A percentile compares a stretch with the other conserved stretches of the same genome.
Evolutionary conservation across 2,329 filamentous ascomycete species (phyloP).

Genomic region (Camillea tinctor): DNA sequence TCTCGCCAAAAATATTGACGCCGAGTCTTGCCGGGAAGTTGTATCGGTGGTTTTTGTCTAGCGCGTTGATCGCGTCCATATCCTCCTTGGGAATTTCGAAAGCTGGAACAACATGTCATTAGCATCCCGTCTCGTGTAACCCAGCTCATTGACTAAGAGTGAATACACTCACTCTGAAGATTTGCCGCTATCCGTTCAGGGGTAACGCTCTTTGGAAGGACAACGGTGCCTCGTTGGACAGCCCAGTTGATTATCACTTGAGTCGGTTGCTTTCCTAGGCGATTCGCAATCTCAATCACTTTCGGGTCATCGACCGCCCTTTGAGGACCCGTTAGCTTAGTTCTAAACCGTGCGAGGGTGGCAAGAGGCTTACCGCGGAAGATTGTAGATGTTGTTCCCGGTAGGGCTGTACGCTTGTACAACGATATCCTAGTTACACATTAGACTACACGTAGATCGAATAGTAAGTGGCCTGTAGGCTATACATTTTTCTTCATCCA

Average conservation of each 20-base stretch:
- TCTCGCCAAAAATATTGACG: slow-evolving; percentile 43
- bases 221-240: slow-evolving; percentile 51
- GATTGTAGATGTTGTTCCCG: slow-evolving; percentile 50
- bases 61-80: slow-evolving; percentile 36
- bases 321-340: not conserved
- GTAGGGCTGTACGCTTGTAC: slow-evolving; percentile 50
- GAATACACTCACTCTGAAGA: slow-evolving; percentile 27
- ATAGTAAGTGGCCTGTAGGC: not conserved
- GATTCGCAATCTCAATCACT: slow-evolving; percentile 52
- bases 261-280: slow-evolving; percentile 50
- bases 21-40: slow-evolving; percentile 44
- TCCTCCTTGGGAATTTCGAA: slow-evolving; percentile 29
- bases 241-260: slow-evolving; percentile 55
- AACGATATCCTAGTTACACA: slow-evolving; percentile 8
- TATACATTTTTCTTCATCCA: slow-evolving; percentile 15
- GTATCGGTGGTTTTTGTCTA: slow-evolving; percentile 41
- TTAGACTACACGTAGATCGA: not conserved
- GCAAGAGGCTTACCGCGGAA: slow-evolving; percentile 10
- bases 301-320: slow-evolving; percentile 43
- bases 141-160: not conserved
- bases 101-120: not conserved
- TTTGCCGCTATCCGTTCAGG: slow-evolving; percentile 49
- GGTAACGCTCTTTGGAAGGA: slow-evolving; percentile 55
- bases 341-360: not conserved
- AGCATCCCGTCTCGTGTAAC: not conserved